Evolutionary conservation across 768 basidiomycete genomes (phyloP).

Genomic region (Termitomyces bulborhizus): DNA sequence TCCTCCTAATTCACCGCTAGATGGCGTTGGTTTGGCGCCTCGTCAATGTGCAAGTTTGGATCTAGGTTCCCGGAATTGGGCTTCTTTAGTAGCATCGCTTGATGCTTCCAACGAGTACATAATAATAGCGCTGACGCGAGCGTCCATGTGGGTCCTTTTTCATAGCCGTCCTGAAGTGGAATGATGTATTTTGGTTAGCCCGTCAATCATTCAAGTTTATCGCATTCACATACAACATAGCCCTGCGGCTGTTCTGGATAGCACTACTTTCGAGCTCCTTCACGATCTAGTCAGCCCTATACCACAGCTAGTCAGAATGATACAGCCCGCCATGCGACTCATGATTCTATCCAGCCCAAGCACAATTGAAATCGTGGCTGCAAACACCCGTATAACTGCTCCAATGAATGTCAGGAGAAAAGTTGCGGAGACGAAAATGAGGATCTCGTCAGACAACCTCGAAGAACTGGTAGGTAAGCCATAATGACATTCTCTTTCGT

Average conservation of each 20-base stretch:
- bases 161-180: not conserved
- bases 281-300: constrained; percentile 14
- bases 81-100: constrained; percentile 5
- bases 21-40: not conserved
- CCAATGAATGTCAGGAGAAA: constrained; percentile 1
- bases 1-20: not conserved
- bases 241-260: not conserved
- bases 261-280: constrained; percentile 13
- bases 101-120: constrained; percentile 11
- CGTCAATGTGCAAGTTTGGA: constrained; percentile 6
- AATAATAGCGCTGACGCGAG: constrained; percentile 20
- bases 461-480: constrained; percentile 28
- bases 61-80: constrained; percentile 11
- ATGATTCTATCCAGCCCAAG: constrained; percentile 24
- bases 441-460: constrained; percentile 15
- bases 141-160: constrained; percentile 14
- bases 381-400: constrained; percentile 6
- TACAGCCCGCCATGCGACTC: constrained; percentile 26
- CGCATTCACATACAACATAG: constrained; percentile 2
- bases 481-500: not conserved
- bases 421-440: constrained; percentile 3
- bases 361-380: constrained; percentile 26
- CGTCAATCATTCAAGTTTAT: constrained; percentile 7
- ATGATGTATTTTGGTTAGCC: constrained; percentile 9
- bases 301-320: constrained; percentile 24